Conservation (phyloP, 1,139 yeast species). For the Geotrichum fermentans region DNA sequence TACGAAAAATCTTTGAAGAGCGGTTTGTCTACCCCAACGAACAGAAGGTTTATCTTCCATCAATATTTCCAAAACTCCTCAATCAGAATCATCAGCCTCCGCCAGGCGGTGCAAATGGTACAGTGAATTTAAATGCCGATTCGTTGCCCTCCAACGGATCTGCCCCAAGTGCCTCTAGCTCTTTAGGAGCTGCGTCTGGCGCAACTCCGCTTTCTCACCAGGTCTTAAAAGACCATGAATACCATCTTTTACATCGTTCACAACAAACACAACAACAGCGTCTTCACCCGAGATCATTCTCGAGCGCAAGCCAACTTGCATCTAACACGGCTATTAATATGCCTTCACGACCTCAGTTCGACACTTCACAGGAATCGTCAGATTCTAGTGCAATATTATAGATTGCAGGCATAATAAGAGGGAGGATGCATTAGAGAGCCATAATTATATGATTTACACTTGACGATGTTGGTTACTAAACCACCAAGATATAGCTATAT, state of each 20-base stretch:
- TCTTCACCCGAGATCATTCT: constrained; percentile 20
- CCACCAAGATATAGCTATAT: too few relatives aligned
- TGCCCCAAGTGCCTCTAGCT: neutral
- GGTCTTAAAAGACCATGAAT: constrained; percentile 6
- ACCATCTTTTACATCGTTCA: neutral
- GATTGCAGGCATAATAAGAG: too few relatives aligned
- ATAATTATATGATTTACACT: too few relatives aligned
- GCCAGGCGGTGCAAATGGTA: too few relatives aligned
- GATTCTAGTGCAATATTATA: constrained; percentile 9
- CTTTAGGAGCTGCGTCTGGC: neutral
- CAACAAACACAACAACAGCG: constrained; percentile 13
- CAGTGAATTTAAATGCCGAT: too few relatives aligned
- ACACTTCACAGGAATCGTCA: neutral
- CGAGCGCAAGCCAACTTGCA: constrained; percentile 20
- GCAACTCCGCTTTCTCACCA: constrained; percentile 8
- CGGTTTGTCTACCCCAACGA: constrained; percentile 91
- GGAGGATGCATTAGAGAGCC: too few relatives aligned
- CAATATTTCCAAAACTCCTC: constrained; percentile 68
- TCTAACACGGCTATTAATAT: constrained; percentile 20
- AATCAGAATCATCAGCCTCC: too few relatives aligned
- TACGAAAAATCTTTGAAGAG: constrained; percentile 86
- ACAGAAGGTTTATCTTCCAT: constrained; percentile 77
- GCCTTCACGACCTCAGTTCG: constrained; percentile 8
- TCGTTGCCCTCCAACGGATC: too few relatives aligned
- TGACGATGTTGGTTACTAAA: too few relatives aligned